Conservation (phyloP, 2,329 filamentous ascomycete genomes). For the Pseudopyricularia cyperi region DNA sequence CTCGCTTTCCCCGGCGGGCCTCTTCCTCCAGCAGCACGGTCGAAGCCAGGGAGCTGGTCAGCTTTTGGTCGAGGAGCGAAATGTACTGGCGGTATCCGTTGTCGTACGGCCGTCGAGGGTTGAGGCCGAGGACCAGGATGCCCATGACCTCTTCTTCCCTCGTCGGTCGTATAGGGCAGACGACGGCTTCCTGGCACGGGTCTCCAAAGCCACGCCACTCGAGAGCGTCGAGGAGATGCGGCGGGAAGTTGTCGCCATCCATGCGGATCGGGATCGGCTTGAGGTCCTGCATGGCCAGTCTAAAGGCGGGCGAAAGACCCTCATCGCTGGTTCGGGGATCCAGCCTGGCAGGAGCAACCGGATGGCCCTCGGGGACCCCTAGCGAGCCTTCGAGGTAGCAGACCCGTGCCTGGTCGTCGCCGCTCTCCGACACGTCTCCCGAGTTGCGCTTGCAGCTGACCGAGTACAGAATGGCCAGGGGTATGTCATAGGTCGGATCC, state of each 20-base stretch:
- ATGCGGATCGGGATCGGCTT: constrained; percentile 27
- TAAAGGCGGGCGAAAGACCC: constrained; percentile 25
- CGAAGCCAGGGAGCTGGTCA: constrained; percentile 56
- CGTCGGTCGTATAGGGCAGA: constrained; percentile 55
- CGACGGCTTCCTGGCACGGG: constrained; percentile 49
- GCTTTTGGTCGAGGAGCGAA: constrained; percentile 36
- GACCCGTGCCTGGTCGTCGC: constrained; percentile 17
- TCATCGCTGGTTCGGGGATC: constrained; percentile 21
- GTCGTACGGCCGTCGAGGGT: constrained; percentile 59
- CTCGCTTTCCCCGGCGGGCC: constrained; percentile 40
- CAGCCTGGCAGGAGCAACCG: constrained; percentile 24
- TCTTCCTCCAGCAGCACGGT: constrained; percentile 62
- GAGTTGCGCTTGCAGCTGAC: constrained; percentile 25
- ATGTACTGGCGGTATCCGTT: constrained; percentile 60
- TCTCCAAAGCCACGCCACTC: constrained; percentile 52
- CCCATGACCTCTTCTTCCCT: constrained; percentile 54
- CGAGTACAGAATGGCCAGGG: constrained; percentile 36
- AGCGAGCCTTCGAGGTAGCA: constrained; percentile 31
- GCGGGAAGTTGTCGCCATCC: constrained; percentile 40
- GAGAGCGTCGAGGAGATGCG: constrained; percentile 43
- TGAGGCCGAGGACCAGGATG: constrained; percentile 56
- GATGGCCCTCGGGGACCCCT: constrained; percentile 29
- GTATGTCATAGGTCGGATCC: constrained; percentile 32
- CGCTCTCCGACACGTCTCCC: constrained; percentile 7
- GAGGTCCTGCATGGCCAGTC: constrained; percentile 21